phyloP scores from a whole-genome alignment of 148 eudicot species.

The Rhododendron griersonianum region DNA sequence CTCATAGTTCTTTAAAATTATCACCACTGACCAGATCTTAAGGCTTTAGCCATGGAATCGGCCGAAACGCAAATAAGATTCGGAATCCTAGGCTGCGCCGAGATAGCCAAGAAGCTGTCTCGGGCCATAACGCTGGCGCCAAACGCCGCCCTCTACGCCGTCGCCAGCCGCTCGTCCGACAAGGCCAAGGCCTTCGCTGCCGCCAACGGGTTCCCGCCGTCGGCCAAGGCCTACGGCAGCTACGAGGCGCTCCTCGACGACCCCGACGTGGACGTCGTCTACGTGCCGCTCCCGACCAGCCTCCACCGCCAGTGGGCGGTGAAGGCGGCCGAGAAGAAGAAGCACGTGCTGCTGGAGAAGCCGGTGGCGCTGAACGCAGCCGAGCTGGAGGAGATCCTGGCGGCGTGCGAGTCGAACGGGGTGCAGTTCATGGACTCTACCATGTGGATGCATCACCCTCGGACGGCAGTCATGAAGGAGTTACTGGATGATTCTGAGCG shows the following conservation, averaged over 20 bases:
- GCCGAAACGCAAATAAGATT: neutral
- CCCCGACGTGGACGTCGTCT: slow-evolving; percentile 2
- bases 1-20: neutral
- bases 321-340: neutral
- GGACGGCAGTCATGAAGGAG: neutral
- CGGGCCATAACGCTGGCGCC: neutral
- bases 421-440: slow-evolving; percentile 11
- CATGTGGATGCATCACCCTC: slow-evolving; percentile 8
- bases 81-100: slow-evolving; percentile 11
- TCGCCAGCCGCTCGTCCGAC: slow-evolving; percentile 8
- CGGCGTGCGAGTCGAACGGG: slow-evolving; percentile 2
- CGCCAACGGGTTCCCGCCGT: neutral
- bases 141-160: slow-evolving; percentile 7
- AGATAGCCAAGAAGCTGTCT: slow-evolving; percentile 3
- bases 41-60: neutral
- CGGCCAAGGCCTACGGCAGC: slow-evolving; percentile 8
- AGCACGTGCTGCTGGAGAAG: slow-evolving; percentile 11
- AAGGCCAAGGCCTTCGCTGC: neutral
- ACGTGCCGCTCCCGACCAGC: slow-evolving; percentile 11
- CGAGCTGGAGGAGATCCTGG: neutral
- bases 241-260: slow-evolving; percentile 5
- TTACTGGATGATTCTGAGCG: neutral
- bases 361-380: neutral
- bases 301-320: slow-evolving; percentile 1
- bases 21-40: neutral